These are phyloP conservation scores for Venustampulla echinocandica DNA, from an alignment of 495 filamentous ascomycete genomes.

Conservation along the genomic window DNA sequence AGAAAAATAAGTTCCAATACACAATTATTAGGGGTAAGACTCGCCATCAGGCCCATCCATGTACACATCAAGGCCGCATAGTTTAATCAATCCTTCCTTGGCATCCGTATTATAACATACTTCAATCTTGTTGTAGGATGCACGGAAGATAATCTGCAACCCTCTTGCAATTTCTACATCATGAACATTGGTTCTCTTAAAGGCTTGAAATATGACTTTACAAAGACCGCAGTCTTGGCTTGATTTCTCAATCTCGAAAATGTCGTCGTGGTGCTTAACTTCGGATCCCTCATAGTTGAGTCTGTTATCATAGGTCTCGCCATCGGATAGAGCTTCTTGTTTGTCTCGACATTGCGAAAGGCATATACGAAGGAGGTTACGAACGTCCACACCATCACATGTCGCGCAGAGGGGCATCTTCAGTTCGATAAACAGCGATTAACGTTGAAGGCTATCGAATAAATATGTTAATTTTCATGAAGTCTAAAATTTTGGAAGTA, in stretches of 20 bases:
- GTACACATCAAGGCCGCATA: slow-evolving; percentile 14
- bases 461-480: slow-evolving; percentile 12
- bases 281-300: slow-evolving; percentile 15
- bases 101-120: slow-evolving; percentile 15
- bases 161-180: slow-evolving; percentile 13
- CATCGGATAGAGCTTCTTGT: slow-evolving; percentile 14
- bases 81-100: slow-evolving; percentile 12
- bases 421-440: slow-evolving; percentile 7
- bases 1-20: slow-evolving; percentile 13
- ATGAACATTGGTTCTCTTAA: slow-evolving; percentile 10
- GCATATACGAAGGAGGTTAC: slow-evolving; percentile 11
- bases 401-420: slow-evolving; percentile 13
- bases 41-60: slow-evolving; percentile 13
- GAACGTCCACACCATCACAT: slow-evolving; percentile 14
- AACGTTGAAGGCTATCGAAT: slow-evolving; percentile 6
- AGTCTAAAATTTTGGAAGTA: slow-evolving; percentile 7
- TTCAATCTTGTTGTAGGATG: slow-evolving; percentile 11
- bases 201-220: slow-evolving; percentile 14
- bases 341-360: slow-evolving; percentile 15
- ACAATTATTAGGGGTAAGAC: slow-evolving; percentile 8
- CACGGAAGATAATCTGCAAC: slow-evolving; percentile 17
- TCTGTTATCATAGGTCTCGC: slow-evolving; percentile 11
- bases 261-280: slow-evolving; percentile 14
- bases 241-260: slow-evolving; percentile 17
- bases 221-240: slow-evolving; percentile 14